Conservation (phyloP, 257 asterid genomes). For the Scutellaria barbata region DNA sequence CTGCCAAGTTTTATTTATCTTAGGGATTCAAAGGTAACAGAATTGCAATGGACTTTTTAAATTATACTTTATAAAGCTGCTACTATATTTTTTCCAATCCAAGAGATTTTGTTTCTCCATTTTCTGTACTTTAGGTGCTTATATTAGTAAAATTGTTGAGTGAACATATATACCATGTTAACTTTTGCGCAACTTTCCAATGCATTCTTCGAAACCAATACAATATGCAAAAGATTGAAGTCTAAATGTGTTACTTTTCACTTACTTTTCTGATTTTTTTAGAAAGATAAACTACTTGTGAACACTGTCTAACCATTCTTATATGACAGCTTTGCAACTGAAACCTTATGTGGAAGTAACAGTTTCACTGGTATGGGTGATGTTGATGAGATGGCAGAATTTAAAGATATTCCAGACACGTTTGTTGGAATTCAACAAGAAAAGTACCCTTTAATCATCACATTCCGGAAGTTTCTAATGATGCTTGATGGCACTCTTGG, state of each 20-base stretch:
- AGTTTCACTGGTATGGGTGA: conserved; percentile 49
- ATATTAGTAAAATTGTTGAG: no score
- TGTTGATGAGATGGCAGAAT: conserved; percentile 51
- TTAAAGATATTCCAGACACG: conserved; percentile 61
- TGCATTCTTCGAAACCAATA: not conserved
- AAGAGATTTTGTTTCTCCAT: no score
- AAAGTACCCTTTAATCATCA: conserved; percentile 66
- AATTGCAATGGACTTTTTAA: no score
- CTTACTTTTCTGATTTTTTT: not conserved
- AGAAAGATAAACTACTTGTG: no score
- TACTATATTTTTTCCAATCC: no score
- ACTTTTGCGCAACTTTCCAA: not conserved
- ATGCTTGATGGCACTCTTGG: conserved; percentile 74
- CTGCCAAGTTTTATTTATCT: no score
- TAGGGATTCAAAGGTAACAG: no score
- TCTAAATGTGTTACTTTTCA: not conserved
- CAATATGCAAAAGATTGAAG: not conserved
- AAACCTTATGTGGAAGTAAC: conserved; percentile 29
- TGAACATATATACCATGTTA: not conserved
- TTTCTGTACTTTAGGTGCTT: no score
- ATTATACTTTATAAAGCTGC: no score
- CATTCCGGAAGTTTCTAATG: conserved; percentile 71
- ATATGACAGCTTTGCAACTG: conserved; percentile 47
- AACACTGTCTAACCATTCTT: conserved; percentile 5
- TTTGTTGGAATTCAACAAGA: conserved; percentile 48